Evolutionary conservation across 2,329 filamentous ascomycete genomes (phyloP).

Genomic region (Microdochium bolleyi): DNA sequence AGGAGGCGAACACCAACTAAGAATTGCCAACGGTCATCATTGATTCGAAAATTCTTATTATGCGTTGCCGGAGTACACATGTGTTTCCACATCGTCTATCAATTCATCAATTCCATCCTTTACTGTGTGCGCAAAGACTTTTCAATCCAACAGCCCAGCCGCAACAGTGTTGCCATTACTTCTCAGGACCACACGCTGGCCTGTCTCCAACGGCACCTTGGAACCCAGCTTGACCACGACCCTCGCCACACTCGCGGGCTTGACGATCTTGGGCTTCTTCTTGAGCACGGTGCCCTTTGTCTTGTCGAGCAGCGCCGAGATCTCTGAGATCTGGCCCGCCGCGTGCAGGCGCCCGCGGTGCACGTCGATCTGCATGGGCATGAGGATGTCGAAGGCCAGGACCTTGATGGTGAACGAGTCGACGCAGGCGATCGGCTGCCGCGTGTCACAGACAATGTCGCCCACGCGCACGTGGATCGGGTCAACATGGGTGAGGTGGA

Average conservation of each 20-base stretch:
- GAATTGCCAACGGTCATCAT: too few relatives aligned
- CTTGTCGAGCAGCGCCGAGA: constrained; percentile 74
- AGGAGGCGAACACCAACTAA: neutral
- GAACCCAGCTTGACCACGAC: constrained; percentile 67
- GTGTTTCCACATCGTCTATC: too few relatives aligned
- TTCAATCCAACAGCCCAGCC: constrained; percentile 75
- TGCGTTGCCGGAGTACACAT: too few relatives aligned
- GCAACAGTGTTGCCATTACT: constrained; percentile 78
- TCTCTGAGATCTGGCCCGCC: constrained; percentile 62
- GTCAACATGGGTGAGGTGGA: constrained; percentile 84
- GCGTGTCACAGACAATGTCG: constrained; percentile 73
- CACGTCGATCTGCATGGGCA: constrained; percentile 84
- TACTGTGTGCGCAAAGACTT: too few relatives aligned
- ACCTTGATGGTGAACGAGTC: constrained; percentile 75
- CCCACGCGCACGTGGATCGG: constrained; percentile 73
- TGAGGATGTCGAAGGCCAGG: constrained; percentile 80
- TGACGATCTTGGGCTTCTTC: constrained; percentile 78
- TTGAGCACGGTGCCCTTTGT: constrained; percentile 65
- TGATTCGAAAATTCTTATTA: too few relatives aligned
- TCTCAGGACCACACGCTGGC: constrained; percentile 73
- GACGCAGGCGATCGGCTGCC: constrained; percentile 59
- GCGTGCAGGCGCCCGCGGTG: constrained; percentile 79
- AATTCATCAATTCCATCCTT: too few relatives aligned
- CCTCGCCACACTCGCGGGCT: constrained; percentile 69
- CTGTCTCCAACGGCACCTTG: constrained; percentile 72